Conservation (phyloP, 1,139 yeast species). For the Yamadazyma kanchanaburiensis region DNA sequence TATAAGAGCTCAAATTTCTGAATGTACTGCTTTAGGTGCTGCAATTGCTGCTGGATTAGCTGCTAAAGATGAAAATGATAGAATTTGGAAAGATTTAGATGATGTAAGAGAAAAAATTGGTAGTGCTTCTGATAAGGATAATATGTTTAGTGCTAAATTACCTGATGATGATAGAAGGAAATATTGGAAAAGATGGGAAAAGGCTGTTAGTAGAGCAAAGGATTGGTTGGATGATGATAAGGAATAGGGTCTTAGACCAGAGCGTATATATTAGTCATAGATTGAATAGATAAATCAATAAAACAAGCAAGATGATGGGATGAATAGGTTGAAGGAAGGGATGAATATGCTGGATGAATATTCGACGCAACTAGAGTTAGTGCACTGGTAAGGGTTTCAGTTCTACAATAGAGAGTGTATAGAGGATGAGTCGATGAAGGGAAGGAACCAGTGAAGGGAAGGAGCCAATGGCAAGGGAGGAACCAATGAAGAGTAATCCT, state of each 20-base stretch:
- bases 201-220: conserved; percentile 70
- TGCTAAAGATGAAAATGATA: conserved; percentile 50
- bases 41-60: conserved; percentile 94
- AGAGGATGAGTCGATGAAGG: too few species aligned
- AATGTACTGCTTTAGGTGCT: conserved; percentile 95
- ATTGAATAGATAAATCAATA: background rate
- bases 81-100: conserved; percentile 72
- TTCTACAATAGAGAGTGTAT: too few species aligned
- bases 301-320: too few species aligned
- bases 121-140: conserved; percentile 29
- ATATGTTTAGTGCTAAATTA: conserved; percentile 55
- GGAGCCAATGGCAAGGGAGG: too few species aligned
- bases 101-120: conserved; percentile 50
- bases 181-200: conserved; percentile 77
- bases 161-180: conserved; percentile 59
- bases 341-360: too few species aligned
- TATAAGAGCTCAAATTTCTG: conserved; percentile 75
- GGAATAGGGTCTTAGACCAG: too few species aligned
- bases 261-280: too few species aligned
- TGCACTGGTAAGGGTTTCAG: too few species aligned
- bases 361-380: too few species aligned
- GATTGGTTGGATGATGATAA: conserved; percentile 64
- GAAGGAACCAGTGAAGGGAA: too few species aligned
- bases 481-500: too few species aligned
- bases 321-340: too few species aligned